A percentile compares a stretch with the other conserved stretches of the same genome.
Conservation (phyloP, 1,284 basidiomycete genomes). For the Rhodofomes roseus region DNA sequence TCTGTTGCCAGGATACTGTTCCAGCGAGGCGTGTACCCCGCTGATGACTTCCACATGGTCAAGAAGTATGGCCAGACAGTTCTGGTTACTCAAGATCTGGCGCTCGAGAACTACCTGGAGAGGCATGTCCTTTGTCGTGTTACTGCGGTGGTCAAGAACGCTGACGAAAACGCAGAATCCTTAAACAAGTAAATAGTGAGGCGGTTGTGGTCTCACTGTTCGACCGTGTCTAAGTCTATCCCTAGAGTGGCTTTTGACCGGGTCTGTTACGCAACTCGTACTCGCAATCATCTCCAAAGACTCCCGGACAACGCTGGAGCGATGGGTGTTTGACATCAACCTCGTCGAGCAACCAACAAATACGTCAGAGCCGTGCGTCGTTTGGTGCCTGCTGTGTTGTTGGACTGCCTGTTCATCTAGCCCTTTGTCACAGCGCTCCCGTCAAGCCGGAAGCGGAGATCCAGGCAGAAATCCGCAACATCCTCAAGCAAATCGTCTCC, state of each 20-base stretch:
- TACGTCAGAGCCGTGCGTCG: slow-evolving; percentile 44
- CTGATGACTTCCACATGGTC: slow-evolving; percentile 98
- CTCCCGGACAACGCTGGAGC: slow-evolving; percentile 85
- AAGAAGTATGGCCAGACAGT: slow-evolving; percentile 98
- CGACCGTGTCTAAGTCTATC: not conserved
- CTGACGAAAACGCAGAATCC: slow-evolving; percentile 52
- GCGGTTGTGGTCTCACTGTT: slow-evolving; percentile 8
- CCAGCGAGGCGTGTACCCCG: slow-evolving; percentile 95
- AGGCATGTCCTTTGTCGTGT: slow-evolving; percentile 42
- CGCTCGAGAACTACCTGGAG: slow-evolving; percentile 88
- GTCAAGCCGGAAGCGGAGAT: slow-evolving; percentile 88
- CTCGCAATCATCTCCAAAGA: slow-evolving; percentile 96
- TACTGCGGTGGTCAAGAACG: slow-evolving; percentile 3
- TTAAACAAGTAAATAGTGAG: slow-evolving; percentile 88
- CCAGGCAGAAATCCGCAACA: slow-evolving; percentile 95
- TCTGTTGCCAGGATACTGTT: slow-evolving; percentile 76
- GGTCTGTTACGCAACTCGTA: slow-evolving; percentile 89
- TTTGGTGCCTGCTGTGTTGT: slow-evolving; percentile 4
- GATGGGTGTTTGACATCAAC: slow-evolving; percentile 98
- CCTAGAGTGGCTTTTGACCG: slow-evolving; percentile 88
- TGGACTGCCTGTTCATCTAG: slow-evolving; percentile 4
- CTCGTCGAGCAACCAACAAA: slow-evolving; percentile 60
- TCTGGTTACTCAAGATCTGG: slow-evolving; percentile 90
- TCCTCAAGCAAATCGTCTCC: slow-evolving; percentile 97
- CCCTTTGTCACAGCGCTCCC: slow-evolving; percentile 34